phyloP scores from a whole-genome alignment of 176 grass and related monocot species.

The Musa schizocarpa region DNA sequence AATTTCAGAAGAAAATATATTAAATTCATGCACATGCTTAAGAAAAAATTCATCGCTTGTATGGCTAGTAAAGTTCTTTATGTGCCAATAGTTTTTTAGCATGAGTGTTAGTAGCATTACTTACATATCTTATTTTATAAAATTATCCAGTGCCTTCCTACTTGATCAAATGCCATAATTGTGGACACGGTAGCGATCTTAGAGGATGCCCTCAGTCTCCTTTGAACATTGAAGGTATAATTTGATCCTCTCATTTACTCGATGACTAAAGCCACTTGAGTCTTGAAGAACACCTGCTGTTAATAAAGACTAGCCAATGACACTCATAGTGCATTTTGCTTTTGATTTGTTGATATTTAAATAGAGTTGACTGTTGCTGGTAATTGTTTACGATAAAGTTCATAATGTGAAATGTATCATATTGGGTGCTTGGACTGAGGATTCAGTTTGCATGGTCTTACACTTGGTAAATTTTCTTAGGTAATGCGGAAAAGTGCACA shows the following conservation, averaged over 20 bases:
- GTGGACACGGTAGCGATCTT: conserved; percentile 84
- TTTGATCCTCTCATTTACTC: not conserved
- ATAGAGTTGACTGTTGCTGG: too few species aligned
- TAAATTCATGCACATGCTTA: not conserved
- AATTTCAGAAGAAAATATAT: not conserved
- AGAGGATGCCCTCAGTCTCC: conserved; percentile 85
- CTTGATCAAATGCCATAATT: conserved; percentile 82
- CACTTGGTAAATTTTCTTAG: conserved; percentile 20
- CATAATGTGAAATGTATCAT: not conserved
- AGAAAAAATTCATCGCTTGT: not conserved
- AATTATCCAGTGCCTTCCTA: conserved; percentile 73
- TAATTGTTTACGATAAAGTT: not conserved
- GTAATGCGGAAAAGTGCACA: conserved; percentile 63
- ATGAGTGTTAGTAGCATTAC: not conserved
- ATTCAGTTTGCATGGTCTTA: not conserved
- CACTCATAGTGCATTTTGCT: not conserved
- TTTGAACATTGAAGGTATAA: conserved; percentile 67
- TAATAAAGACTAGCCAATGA: not conserved
- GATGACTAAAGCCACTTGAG: not conserved
- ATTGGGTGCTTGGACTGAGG: too few species aligned
- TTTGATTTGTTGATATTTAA: not conserved
- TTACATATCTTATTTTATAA: conserved; percentile 1
- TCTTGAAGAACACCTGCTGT: not conserved
- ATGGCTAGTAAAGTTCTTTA: not conserved
- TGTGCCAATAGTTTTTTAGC: not conserved